A percentile compares a stretch with the other conserved stretches of the same genome.
Conservation (phyloP, 2,329 filamentous ascomycete genomes). For the Parastagonospora nodorum region DNA sequence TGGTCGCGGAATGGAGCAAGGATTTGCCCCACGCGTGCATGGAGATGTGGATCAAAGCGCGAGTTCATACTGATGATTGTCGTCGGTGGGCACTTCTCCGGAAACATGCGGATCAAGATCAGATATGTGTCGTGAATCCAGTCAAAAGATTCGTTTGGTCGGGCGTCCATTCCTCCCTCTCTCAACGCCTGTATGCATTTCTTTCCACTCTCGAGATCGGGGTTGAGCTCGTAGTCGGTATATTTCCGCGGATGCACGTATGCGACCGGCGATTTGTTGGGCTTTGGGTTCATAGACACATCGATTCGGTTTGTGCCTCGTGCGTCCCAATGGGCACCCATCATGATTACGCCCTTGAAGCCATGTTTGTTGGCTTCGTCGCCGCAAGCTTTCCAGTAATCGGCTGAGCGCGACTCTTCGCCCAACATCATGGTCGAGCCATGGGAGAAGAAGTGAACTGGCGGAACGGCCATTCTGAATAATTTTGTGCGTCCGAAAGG, state of each 20-base stretch:
- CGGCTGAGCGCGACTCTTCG: conserved; percentile 64
- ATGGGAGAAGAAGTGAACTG: conserved; percentile 72
- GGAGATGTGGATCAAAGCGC: conserved; percentile 61
- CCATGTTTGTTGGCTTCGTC: conserved; percentile 64
- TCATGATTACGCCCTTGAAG: conserved; percentile 68
- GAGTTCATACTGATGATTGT: conserved; percentile 63
- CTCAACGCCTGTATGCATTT: conserved; percentile 58
- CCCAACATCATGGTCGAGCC: conserved; percentile 75
- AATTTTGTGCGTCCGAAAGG: background rate
- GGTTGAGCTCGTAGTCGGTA: conserved; percentile 63
- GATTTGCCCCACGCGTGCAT: conserved; percentile 62
- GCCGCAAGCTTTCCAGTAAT: conserved; percentile 69
- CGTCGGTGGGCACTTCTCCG: conserved; percentile 66
- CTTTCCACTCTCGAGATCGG: conserved; percentile 61
- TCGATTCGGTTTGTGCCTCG: conserved; percentile 60
- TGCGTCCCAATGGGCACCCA: conserved; percentile 72
- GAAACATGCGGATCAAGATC: conserved; percentile 73
- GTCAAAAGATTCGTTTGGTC: conserved; percentile 62
- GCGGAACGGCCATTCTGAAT: conserved; percentile 48
- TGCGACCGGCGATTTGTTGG: conserved; percentile 66
- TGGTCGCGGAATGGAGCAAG: conserved; percentile 61
- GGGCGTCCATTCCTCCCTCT: conserved; percentile 59
- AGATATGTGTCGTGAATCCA: conserved; percentile 77
- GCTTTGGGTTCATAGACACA: conserved; percentile 64
- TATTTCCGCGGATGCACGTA: conserved; percentile 71